Evolutionary conservation across 345 rosid species (phyloP), one percentile per base, ranked within the genome.

Genomic region (Alliaria petiolata): DNA sequence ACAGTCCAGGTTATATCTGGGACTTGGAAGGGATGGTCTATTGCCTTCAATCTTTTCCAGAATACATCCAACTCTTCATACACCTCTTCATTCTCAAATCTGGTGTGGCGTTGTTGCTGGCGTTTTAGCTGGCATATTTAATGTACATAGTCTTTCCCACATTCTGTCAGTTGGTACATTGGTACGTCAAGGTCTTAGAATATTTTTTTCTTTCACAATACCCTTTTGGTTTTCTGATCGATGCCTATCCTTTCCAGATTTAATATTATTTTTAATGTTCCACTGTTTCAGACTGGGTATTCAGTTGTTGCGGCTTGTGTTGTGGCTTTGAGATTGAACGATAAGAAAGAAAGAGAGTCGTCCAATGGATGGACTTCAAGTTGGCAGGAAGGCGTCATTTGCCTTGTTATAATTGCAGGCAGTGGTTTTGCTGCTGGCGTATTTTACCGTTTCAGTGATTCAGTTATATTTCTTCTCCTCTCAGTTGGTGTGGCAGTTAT

Each of bases 251-350:
- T 49, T 40, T 38, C 28, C 39, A 14, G 22, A 38, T 67, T 59
- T 33, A 65, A 14, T 25, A 45, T 9, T 35, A 31, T 35, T 26
- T 35, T 33, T 22, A 52, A 34, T 64, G 15, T 22, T 59, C 33
- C 46, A 61, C 61, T 46, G 35, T 78, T 82, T 83, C 89, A 95
- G 99, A 95, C 97, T 26, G 97, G 98, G 59, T 95, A 95, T 71
- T 95, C 99, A 58, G 99, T 95, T 54, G 99, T 95, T 77, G 89
- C 98, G 38, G 97, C 98, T 34, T 89, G 91, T 67, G 88, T 95
- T 59, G 85, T 95, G 51, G 81, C 88, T 13, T 88, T 91, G 72
- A 91, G 96, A 35, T 82, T 86, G 91, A 84, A 87, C 53, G 96
- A 88, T 77, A 86, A 82, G 75, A 71, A 81, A 35, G 67, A 56